Percentiles rank a stretch among this genome's conserved stretches.
Conservation (phyloP, 495 filamentous ascomycete species). For the Neurospora africana region DNA sequence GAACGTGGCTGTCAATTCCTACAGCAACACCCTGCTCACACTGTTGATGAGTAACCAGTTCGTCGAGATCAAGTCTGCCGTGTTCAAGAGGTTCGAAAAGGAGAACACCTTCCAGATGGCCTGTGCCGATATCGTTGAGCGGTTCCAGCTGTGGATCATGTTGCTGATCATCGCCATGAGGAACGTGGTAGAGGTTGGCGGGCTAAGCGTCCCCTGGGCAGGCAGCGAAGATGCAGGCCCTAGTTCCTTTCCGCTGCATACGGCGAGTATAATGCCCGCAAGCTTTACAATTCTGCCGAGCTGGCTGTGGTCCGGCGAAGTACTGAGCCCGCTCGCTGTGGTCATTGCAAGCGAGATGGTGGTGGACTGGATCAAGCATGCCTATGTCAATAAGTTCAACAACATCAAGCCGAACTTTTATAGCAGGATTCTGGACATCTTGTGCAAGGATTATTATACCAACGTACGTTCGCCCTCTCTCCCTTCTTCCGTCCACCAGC, state of each 20-base stretch:
- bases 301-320: slow-evolving; percentile 65
- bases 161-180: slow-evolving; percentile 88
- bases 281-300: slow-evolving; percentile 82
- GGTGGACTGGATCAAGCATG: slow-evolving; percentile 96
- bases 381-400: slow-evolving; percentile 98
- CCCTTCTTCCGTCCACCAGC: not conserved
- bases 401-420: slow-evolving; percentile 87
- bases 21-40: slow-evolving; percentile 89
- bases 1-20: slow-evolving; percentile 97
- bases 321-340: slow-evolving; percentile 82
- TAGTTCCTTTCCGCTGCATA: slow-evolving; percentile 36
- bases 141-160: slow-evolving; percentile 97
- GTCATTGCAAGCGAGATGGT: slow-evolving; percentile 94
- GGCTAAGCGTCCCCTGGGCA: slow-evolving; percentile 41
- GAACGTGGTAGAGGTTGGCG: slow-evolving; percentile 90
- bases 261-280: slow-evolving; percentile 61
- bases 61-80: slow-evolving; percentile 93
- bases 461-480: slow-evolving; percentile 42
- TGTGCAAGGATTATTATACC: slow-evolving; percentile 96
- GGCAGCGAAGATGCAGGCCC: slow-evolving; percentile 34
- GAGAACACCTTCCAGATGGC: slow-evolving; percentile 95
- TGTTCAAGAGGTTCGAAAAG: slow-evolving; percentile 97
- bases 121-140: slow-evolving; percentile 92
- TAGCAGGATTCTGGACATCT: slow-evolving; percentile 74
- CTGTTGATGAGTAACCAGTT: slow-evolving; percentile 92